Evolutionary conservation across 441 rosid genomes (phyloP).

Genomic region (Aquilaria agallochum): DNA sequence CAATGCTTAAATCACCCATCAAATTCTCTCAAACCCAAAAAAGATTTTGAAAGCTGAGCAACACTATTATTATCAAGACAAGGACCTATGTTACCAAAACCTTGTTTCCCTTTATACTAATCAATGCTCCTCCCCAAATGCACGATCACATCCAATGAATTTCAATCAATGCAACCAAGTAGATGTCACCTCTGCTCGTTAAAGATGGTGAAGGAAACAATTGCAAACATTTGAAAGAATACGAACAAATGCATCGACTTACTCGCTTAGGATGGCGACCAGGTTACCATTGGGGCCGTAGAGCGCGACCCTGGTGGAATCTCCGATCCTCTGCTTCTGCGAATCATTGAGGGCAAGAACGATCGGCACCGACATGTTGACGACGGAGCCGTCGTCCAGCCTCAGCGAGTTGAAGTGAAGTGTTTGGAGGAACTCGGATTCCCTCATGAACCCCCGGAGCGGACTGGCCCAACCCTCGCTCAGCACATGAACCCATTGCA

Average conservation of each 20-base stretch:
- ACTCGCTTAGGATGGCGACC: constrained; percentile 80
- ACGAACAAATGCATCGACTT: constrained; percentile 21
- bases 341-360: constrained; percentile 76
- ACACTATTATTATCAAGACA: no score
- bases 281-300: constrained; percentile 51
- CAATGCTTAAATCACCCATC: no score
- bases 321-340: constrained; percentile 63
- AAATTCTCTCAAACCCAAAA: no score
- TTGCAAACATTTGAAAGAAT: no score
- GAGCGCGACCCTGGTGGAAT: constrained; percentile 62
- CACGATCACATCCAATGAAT: no score
- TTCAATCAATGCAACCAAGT: no score
- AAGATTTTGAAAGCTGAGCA: no score
- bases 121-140: no score
- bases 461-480: constrained; percentile 99
- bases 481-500: constrained; percentile 89
- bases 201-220: no score
- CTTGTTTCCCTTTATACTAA: no score
- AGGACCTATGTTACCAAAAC: no score
- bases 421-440: constrained; percentile 99
- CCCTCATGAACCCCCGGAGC: constrained; percentile 87
- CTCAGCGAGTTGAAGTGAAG: constrained; percentile 97
- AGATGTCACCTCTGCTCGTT: no score
- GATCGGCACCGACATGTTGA: constrained; percentile 95
- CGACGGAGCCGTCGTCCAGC: constrained; percentile 77